Conservation (phyloP, 1,284 basidiomycete species). For the Ustilago tritici region DNA sequence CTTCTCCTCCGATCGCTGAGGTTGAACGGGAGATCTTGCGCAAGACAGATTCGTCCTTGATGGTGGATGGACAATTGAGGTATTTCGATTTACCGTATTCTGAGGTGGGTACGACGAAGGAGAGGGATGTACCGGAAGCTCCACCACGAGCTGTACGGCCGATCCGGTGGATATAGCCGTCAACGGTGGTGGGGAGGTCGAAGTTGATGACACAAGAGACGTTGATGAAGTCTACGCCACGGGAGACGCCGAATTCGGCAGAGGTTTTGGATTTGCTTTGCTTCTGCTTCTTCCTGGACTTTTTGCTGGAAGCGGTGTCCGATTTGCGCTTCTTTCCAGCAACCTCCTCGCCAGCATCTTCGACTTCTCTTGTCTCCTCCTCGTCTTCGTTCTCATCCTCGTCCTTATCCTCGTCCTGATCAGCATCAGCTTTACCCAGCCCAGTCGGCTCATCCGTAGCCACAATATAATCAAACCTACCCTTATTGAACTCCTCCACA, state of each 20-base stretch:
- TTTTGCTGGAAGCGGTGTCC: background rate
- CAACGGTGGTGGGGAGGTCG: conserved; percentile 87
- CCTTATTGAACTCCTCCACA: conserved; percentile 98
- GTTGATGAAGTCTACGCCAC: conserved; percentile 96
- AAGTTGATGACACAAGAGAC: conserved; percentile 99
- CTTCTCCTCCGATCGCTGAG: conserved; percentile 72
- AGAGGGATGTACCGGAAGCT: conserved; percentile 89
- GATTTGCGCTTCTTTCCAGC: conserved; percentile 40
- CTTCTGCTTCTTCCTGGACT: conserved; percentile 20
- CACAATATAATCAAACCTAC: conserved; percentile 98
- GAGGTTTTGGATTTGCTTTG: conserved; percentile 5
- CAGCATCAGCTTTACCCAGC: conserved; percentile 46
- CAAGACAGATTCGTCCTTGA: conserved; percentile 83
- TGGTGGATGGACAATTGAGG: conserved; percentile 75
- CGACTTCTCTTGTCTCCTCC: conserved; percentile 11
- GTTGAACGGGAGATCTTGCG: conserved; percentile 59
- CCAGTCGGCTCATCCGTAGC: conserved; percentile 85
- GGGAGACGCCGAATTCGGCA: conserved; percentile 88
- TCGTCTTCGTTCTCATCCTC: conserved; percentile 12
- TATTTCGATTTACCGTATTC: conserved; percentile 77
- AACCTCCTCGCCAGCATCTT: background rate
- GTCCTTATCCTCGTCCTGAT: conserved; percentile 33
- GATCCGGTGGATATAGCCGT: conserved; percentile 95
- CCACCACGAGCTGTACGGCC: conserved; percentile 96
- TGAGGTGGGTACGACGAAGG: conserved; percentile 83